phyloP scores from a whole-genome alignment of 176 grass and related monocot genomes.

The Oryza nivara region DNA sequence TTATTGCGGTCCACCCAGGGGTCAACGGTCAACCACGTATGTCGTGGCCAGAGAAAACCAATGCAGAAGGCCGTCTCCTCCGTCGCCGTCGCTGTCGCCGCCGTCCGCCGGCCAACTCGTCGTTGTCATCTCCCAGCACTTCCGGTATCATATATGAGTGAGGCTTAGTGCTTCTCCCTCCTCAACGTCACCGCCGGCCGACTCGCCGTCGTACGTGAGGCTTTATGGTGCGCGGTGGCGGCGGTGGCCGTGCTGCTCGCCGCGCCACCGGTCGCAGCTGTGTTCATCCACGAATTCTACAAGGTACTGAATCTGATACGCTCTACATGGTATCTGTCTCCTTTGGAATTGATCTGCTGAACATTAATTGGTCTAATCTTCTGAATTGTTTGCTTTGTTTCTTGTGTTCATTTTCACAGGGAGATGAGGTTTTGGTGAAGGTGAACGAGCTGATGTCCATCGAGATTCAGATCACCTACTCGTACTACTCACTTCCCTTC shows the following conservation, averaged over 20 bases:
- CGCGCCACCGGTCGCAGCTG: neutral
- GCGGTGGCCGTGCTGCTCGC: neutral
- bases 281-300: neutral
- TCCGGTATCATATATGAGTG: too few relatives aligned
- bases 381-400: conserved; percentile 8
- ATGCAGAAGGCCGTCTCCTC: too few relatives aligned
- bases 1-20: neutral
- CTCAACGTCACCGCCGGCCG: too few relatives aligned
- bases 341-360: too few relatives aligned
- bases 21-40: neutral
- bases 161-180: neutral
- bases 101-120: too few relatives aligned
- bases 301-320: neutral
- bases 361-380: neutral
- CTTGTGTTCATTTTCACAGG: conserved; percentile 11
- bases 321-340: too few relatives aligned
- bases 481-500: conserved; percentile 50
- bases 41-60: neutral
- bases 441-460: conserved; percentile 44
- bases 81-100: too few relatives aligned
- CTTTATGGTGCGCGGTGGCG: neutral
- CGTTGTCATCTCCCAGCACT: too few relatives aligned
- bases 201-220: neutral
- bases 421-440: conserved; percentile 41
- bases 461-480: conserved; percentile 43